Percentiles rank a stretch among this genome's conserved stretches.
Conservation (phyloP, 805 yeast species). For the Metschnikowia henanensis region DNA sequence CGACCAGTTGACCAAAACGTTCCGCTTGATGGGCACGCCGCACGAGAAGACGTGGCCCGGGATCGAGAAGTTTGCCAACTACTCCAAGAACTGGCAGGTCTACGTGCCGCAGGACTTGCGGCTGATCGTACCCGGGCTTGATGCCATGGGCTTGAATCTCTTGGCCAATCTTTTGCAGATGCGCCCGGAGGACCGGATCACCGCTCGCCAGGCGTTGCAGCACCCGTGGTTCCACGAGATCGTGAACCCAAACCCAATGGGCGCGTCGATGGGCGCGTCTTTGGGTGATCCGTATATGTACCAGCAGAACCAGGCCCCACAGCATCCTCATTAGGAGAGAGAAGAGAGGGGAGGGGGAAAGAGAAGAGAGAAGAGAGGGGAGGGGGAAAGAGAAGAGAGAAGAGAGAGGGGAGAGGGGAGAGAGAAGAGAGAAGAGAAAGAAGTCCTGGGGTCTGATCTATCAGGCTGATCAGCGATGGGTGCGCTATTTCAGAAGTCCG, state of each 20-base stretch:
- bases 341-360: too few relatives aligned
- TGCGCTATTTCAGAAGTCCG: too few relatives aligned
- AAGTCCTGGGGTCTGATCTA: too few relatives aligned
- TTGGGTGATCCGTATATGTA: conserved; percentile 34
- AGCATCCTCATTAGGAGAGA: not conserved
- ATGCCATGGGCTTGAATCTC: conserved; percentile 66
- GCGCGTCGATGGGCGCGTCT: conserved; percentile 31
- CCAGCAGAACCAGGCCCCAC: conserved; percentile 17
- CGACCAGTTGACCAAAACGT: conserved; percentile 89
- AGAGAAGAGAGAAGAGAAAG: too few relatives aligned
- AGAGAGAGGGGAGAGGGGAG: too few relatives aligned
- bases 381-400: too few relatives aligned
- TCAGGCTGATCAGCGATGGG: too few relatives aligned
- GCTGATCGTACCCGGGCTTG: conserved; percentile 64
- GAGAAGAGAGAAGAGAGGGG: too few relatives aligned
- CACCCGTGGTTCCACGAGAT: conserved; percentile 85
- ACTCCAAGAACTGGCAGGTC: conserved; percentile 77
- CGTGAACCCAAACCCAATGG: conserved; percentile 40
- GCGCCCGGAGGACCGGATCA: conserved; percentile 61
- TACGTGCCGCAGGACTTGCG: conserved; percentile 88
- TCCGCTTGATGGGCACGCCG: conserved; percentile 95
- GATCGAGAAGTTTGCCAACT: conserved; percentile 86
- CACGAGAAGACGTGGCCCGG: conserved; percentile 97
- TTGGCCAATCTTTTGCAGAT: conserved; percentile 58
- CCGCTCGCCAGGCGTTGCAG: conserved; percentile 60